Conservation (phyloP, 2,329 filamentous ascomycete genomes). For the Huntiella moniliformis region DNA sequence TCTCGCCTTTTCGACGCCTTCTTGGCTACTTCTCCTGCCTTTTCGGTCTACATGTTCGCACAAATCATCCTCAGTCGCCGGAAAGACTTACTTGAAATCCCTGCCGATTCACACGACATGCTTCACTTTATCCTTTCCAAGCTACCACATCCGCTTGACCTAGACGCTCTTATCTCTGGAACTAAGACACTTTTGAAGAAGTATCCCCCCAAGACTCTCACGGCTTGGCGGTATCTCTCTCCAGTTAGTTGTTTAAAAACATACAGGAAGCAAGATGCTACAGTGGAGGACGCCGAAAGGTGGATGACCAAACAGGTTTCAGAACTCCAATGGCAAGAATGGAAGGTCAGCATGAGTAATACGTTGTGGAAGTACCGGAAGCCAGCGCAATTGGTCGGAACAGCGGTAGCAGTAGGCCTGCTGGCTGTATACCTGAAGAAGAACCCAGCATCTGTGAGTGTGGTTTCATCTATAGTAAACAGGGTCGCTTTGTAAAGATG, state of each 20-base stretch:
- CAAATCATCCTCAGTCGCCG: slow-evolving; percentile 68
- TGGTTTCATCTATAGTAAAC: slow-evolving; percentile 2
- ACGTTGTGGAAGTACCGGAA: slow-evolving; percentile 33
- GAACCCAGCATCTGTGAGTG: slow-evolving; percentile 17
- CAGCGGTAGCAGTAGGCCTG: slow-evolving; percentile 48
- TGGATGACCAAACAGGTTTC: slow-evolving; percentile 53
- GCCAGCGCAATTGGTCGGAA: slow-evolving; percentile 40
- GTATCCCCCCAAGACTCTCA: slow-evolving; percentile 55
- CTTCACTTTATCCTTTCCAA: slow-evolving; percentile 76
- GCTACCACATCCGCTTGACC: slow-evolving; percentile 59
- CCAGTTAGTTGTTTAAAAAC: slow-evolving; percentile 70
- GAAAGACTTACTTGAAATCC: slow-evolving; percentile 70
- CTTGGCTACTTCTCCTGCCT: slow-evolving; percentile 69
- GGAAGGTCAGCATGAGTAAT: neutral
- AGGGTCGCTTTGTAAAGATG: too few relatives aligned
- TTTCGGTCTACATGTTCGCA: slow-evolving; percentile 80
- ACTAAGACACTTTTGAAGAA: slow-evolving; percentile 43
- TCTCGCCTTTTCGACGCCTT: slow-evolving; percentile 83
- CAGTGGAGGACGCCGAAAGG: slow-evolving; percentile 43
- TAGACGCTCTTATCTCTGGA: slow-evolving; percentile 56
- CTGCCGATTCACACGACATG: slow-evolving; percentile 73
- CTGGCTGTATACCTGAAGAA: slow-evolving; percentile 49
- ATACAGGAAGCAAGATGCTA: slow-evolving; percentile 34
- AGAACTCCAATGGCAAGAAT: slow-evolving; percentile 35
- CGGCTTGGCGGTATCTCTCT: slow-evolving; percentile 55